Conservation (phyloP, 345 rosid genomes). For the Eutrema yunnanense region DNA sequence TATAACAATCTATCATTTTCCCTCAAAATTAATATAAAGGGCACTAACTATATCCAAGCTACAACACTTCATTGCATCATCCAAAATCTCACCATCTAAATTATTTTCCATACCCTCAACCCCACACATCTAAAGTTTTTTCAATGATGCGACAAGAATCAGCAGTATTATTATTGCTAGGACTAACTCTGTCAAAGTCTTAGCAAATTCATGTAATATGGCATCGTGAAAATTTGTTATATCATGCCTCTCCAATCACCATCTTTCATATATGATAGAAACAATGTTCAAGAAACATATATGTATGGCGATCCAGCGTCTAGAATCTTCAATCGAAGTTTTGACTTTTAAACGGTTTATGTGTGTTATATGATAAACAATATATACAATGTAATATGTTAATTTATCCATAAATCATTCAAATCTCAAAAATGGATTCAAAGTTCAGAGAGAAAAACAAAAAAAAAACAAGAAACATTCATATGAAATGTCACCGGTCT, state of each 20-base stretch:
- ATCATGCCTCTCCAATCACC: neutral
- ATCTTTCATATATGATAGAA: neutral
- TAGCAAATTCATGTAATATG: neutral
- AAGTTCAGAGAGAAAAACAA: neutral
- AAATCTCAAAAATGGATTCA: neutral
- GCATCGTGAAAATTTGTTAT: neutral
- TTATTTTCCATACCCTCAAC: slow-evolving; percentile 2
- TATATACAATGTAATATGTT: neutral
- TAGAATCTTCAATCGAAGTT: neutral
- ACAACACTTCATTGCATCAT: slow-evolving; percentile 22
- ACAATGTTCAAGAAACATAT: neutral
- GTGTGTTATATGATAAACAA: neutral
- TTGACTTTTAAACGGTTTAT: neutral
- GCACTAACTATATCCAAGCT: slow-evolving; percentile 25
- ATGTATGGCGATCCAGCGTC: neutral
- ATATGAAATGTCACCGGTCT: neutral
- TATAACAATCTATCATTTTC: slow-evolving; percentile 3
- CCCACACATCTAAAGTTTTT: slow-evolving; percentile 16
- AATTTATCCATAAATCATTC: neutral
- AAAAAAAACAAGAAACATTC: neutral
- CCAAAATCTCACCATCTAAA: slow-evolving; percentile 20
- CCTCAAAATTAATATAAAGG: slow-evolving; percentile 17
- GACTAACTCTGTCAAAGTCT: slow-evolving; percentile 9
- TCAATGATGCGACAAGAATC: slow-evolving; percentile 24
- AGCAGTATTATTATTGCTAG: slow-evolving; percentile 4